A percentile compares a stretch with the other conserved stretches of the same genome.
Conservation (phyloP, 2,329 filamentous ascomycete genomes). For the Dryadomyces quercivorus region DNA sequence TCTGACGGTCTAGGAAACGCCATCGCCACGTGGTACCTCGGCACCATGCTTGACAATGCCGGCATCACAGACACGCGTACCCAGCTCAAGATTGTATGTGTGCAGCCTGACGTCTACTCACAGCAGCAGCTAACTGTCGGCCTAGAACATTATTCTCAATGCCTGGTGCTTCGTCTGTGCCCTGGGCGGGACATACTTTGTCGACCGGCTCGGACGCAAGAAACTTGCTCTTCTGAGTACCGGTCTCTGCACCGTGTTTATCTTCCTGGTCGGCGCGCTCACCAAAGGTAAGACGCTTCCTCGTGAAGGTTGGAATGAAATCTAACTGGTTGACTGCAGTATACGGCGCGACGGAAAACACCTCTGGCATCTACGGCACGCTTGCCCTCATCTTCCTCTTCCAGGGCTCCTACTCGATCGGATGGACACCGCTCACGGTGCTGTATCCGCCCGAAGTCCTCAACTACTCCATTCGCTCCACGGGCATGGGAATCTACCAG, state of each 20-base stretch:
- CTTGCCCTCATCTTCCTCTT: not conserved
- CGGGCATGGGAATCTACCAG: not conserved
- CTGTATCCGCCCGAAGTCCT: not conserved
- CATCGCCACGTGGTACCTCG: slow-evolving; percentile 9
- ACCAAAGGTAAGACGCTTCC: not conserved
- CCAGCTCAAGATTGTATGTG: not conserved
- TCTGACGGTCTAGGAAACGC: slow-evolving; percentile 4
- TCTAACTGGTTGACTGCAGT: not conserved
- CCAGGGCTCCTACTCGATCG: not conserved
- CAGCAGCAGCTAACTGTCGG: not conserved
- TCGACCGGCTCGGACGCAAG: not conserved
- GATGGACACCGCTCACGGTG: slow-evolving; percentile 1
- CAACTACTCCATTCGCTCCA: not conserved
- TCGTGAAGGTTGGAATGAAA: no score
- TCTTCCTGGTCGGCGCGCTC: not conserved
- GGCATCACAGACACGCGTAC: slow-evolving; percentile 5
- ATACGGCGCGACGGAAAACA: slow-evolving; percentile 2
- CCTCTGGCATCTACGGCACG: slow-evolving; percentile 4
- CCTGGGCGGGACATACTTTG: not conserved
- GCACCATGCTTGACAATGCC: not conserved
- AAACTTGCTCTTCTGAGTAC: not conserved
- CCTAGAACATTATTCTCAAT: not conserved
- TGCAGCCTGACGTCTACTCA: not conserved
- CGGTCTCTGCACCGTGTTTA: not conserved
- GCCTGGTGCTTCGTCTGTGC: not conserved